Percentiles rank a stretch among this genome's conserved stretches.
Evolutionary conservation across 768 basidiomycete genomes (phyloP).

Genomic region (Leccinum barrowsii): DNA sequence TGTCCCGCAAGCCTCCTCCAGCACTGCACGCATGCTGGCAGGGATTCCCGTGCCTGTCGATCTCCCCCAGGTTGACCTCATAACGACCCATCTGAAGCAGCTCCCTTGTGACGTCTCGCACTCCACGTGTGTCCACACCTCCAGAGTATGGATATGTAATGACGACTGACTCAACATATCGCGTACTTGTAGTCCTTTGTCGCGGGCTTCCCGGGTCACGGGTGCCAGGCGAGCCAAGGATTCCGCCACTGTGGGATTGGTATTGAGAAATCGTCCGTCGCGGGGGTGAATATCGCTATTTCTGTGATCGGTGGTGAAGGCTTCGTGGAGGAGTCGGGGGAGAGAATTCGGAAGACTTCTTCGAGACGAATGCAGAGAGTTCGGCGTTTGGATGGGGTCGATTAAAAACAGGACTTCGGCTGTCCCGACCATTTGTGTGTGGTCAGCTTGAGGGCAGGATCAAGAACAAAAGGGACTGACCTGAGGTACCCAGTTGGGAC

Average conservation of each 20-base stretch:
- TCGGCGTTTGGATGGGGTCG: no score
- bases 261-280: no score
- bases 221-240: no score
- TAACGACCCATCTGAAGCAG: slow-evolving; percentile 90
- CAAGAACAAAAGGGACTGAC: no score
- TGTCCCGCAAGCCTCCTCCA: slow-evolving; percentile 64
- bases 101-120: slow-evolving; percentile 66
- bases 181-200: no score
- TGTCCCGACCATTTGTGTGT: no score
- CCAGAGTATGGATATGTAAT: slow-evolving; percentile 35
- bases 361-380: no score
- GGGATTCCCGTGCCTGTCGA: slow-evolving; percentile 77
- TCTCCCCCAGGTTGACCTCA: slow-evolving; percentile 89
- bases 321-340: slow-evolving; percentile 25
- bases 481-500: slow-evolving; percentile 87
- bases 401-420: no score
- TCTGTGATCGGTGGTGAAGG: slow-evolving; percentile 54
- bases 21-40: slow-evolving; percentile 56
- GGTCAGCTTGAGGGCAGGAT: no score
- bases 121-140: slow-evolving; percentile 55
- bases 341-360: slow-evolving; percentile 56
- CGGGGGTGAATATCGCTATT: slow-evolving; percentile 74
- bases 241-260: no score
- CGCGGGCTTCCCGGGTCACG: no score
- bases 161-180: no score